Evolutionary conservation across 495 filamentous ascomycete genomes (phyloP), one percentile per base, ranked within the genome.

Genomic region (Xylaria acuta): DNA sequence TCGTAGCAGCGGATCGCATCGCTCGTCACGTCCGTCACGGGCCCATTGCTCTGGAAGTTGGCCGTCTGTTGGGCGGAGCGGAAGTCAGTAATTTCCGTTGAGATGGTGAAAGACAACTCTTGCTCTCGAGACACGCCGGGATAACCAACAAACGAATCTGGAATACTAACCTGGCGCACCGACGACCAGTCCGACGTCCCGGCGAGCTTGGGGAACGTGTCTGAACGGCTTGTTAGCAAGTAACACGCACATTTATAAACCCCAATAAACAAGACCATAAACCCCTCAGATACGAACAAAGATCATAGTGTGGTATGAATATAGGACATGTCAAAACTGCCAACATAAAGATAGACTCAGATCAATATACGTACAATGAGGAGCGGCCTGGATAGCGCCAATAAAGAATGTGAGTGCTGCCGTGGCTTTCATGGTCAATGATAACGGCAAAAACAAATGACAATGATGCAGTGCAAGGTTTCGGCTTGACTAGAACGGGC

Each of bases 41-140:
- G 85, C 4, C 84, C 84, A 72, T 87, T 87, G 78, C 79, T 82
- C 74, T 87, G 82, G 81, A 80, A 86, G 80, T 88, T 88, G 63
- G 71, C 70, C 9, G 77, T 80, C 69, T 77, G 41, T 38, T 54
- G n/a, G n/a, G 3, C 5, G 12, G n/a, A n/a, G 7, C 1, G 12
- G n/a, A 22, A 2, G 45, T 66, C 25, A 66, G 64, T 45, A 32
- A 45, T 49, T 32, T 3, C 5, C 27, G 25, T 34, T 14, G 32
- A 4, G n/a, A n/a, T 64, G 5, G 14, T 27, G 40, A 64, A 27
- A 16, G 22, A 14, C 59, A 25, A 41, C 36, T 22, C 18, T 11
- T 60, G 18, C 56, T 59, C 30, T 38, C 16, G 56, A n/a, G 51
- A 6, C 3, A n/a, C n/a, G n/a, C n/a, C n/a, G n/a, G n/a, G 25